Evolutionary conservation across 139 green algal genomes (phyloP).

Genomic region (Chloropicon primus): DNA sequence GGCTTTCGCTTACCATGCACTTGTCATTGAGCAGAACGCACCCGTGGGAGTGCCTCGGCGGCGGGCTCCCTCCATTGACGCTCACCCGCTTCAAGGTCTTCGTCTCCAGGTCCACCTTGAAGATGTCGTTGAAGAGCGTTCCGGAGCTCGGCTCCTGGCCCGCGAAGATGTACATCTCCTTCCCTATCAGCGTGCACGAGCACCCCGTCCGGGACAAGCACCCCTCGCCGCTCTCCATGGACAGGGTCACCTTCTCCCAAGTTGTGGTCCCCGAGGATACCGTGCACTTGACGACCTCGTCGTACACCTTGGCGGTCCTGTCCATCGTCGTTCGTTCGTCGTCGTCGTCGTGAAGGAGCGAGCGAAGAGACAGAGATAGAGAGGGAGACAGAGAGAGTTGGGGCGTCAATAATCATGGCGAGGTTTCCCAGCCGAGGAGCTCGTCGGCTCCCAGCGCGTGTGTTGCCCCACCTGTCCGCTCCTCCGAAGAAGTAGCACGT

Average conservation of each 20-base stretch:
- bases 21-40: slow-evolving; percentile 18
- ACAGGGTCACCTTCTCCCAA: neutral
- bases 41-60: slow-evolving; percentile 39
- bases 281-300: neutral
- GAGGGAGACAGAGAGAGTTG: too few species aligned
- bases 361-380: too few species aligned
- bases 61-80: slow-evolving; percentile 18
- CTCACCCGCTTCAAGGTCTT: neutral
- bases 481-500: neutral
- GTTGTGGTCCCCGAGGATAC: neutral
- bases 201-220: slow-evolving; percentile 27
- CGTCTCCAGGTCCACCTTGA: slow-evolving; percentile 26
- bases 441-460: too few species aligned
- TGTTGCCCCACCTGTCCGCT: neutral
- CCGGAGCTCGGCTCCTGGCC: slow-evolving; percentile 41
- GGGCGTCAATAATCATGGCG: too few species aligned
- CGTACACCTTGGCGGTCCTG: neutral
- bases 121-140: slow-evolving; percentile 31
- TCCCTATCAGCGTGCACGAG: slow-evolving; percentile 24
- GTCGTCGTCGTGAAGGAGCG: too few species aligned
- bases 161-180: slow-evolving; percentile 39
- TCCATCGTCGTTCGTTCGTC: neutral
- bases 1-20: slow-evolving; percentile 19
- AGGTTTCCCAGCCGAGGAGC: too few species aligned
- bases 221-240: neutral